Percentiles rank a stretch among this genome's conserved stretches.
Evolutionary conservation across 768 basidiomycete genomes (phyloP).

Genomic region (Porphyrellus cyaneotinctus): DNA sequence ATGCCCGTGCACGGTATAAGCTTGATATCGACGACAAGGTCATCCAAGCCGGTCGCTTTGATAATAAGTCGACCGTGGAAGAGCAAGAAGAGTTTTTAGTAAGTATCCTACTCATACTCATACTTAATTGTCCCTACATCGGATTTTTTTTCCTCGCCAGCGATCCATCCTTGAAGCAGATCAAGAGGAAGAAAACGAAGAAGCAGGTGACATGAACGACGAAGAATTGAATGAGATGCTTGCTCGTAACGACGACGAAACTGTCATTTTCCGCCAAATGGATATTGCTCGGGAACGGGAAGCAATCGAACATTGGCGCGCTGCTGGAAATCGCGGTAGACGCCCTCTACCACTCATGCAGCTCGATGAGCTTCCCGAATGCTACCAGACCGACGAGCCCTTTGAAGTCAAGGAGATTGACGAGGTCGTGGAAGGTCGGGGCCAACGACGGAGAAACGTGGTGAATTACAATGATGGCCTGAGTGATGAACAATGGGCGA

Average conservation of each 20-base stretch:
- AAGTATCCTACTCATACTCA: constrained; percentile 21
- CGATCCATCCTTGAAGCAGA: constrained; percentile 88
- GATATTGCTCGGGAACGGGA: constrained; percentile 77
- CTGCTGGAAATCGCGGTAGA: constrained; percentile 69
- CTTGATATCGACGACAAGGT: constrained; percentile 99
- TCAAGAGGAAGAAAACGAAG: constrained; percentile 86
- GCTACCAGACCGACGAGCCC: constrained; percentile 82
- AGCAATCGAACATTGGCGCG: constrained; percentile 60
- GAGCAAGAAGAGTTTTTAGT: constrained; percentile 96
- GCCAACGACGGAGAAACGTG: constrained; percentile 75
- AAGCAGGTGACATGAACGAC: constrained; percentile 89
- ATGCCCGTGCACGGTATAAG: constrained; percentile 91
- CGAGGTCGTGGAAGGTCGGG: constrained; percentile 66
- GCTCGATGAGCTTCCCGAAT: constrained; percentile 86
- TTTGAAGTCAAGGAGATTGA: constrained; percentile 63
- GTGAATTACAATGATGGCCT: constrained; percentile 94
- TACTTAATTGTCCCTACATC: neutral
- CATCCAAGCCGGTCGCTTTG: constrained; percentile 98
- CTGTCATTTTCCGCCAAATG: constrained; percentile 71
- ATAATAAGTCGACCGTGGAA: constrained; percentile 96
- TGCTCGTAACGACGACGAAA: constrained; percentile 79
- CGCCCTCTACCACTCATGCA: constrained; percentile 76
- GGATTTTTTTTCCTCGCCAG: constrained; percentile 35
- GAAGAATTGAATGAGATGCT: constrained; percentile 94
- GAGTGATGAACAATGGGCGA: constrained; percentile 90